Evolutionary conservation across 805 yeast species (phyloP).

Genomic region (Lipomyces chichibuensis): DNA sequence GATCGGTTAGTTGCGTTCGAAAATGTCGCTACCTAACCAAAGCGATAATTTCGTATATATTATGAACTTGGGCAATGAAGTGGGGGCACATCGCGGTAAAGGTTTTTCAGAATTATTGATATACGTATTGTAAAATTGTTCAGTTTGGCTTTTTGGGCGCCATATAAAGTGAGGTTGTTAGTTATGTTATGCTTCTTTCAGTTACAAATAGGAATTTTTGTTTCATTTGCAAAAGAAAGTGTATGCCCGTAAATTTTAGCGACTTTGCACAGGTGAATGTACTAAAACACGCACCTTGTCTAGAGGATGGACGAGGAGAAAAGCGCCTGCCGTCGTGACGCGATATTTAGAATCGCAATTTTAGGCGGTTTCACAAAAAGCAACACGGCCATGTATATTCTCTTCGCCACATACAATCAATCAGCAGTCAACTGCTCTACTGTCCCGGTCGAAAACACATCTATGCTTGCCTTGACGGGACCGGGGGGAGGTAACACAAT

Average conservation of each 20-base stretch:
- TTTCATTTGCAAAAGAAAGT: background rate
- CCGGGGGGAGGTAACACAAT: too few relatives aligned
- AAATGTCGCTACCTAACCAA: background rate
- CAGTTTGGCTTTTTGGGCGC: background rate
- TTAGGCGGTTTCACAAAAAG: too few relatives aligned
- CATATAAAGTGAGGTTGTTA: background rate
- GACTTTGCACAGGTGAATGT: background rate
- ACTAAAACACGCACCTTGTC: background rate
- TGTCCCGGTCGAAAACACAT: too few relatives aligned
- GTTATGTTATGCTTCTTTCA: background rate
- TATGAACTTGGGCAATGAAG: background rate
- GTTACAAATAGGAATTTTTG: background rate
- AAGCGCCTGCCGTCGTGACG: background rate
- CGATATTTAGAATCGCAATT: background rate
- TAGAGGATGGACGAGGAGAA: background rate
- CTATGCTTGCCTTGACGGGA: too few relatives aligned
- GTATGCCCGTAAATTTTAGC: background rate
- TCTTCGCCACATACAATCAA: background rate
- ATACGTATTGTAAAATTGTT: background rate
- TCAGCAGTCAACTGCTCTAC: background rate
- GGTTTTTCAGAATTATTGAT: background rate
- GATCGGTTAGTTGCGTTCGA: slow-evolving; percentile 18
- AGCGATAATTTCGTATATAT: too few relatives aligned
- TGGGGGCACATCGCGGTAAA: background rate
- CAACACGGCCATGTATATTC: too few relatives aligned